phyloP scores from a whole-genome alignment of 2,329 filamentous ascomycete genomes.

The Diaporthe humulicola region DNA sequence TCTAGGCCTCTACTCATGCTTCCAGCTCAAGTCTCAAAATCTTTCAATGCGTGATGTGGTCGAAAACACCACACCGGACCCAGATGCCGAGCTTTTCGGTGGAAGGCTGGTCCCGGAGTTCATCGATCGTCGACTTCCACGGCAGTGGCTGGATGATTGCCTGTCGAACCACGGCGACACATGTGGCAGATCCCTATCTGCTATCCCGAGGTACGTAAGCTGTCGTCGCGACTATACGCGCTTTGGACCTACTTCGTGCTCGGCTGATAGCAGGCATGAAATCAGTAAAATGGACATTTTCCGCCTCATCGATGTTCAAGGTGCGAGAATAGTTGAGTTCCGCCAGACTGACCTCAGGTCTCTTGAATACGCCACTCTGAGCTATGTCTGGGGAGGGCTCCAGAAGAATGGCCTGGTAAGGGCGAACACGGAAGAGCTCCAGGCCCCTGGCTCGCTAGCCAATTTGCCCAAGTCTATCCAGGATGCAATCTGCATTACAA shows the following conservation, averaged over 20 bases:
- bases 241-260: background rate
- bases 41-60: background rate
- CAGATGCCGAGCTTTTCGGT: background rate
- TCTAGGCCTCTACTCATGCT: background rate
- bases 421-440: background rate
- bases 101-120: background rate
- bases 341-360: background rate
- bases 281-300: background rate
- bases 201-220: background rate
- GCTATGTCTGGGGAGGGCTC: background rate
- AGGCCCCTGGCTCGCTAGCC: background rate
- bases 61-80: background rate
- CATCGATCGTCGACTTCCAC: background rate
- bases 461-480: background rate
- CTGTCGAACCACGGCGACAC: background rate
- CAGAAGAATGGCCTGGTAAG: background rate
- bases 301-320: background rate
- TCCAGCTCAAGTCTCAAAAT: background rate
- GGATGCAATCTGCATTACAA: background rate
- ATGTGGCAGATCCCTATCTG: background rate
- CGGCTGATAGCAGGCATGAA: background rate
- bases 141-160: background rate
- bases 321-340: background rate
- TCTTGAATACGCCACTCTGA: background rate
- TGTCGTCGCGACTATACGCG: background rate